Percentiles rank a stretch among this genome's conserved stretches.
These are phyloP conservation scores for Cyberlindnera maritima DNA, from an alignment of 805 yeast species.

Conservation along the genomic window DNA sequence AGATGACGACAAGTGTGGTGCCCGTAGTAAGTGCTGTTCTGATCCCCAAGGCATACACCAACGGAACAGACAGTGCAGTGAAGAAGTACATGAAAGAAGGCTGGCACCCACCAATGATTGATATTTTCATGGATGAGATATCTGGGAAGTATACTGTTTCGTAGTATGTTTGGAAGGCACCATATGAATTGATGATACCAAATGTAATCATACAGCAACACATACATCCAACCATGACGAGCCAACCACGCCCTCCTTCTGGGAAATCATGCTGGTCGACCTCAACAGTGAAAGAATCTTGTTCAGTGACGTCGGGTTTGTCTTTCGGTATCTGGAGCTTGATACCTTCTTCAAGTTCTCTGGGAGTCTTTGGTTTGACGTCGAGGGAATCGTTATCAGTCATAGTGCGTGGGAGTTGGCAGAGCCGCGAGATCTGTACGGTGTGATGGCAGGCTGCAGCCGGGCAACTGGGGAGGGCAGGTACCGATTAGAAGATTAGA, in stretches of 20 bases:
- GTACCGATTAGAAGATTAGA: no score
- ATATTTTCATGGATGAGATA: constrained; percentile 15
- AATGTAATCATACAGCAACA: constrained; percentile 17
- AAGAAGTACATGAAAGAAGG: constrained; percentile 19
- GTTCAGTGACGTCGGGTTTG: no score
- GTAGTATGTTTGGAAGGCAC: constrained; percentile 25
- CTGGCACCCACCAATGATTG: constrained; percentile 26
- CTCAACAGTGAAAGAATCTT: background rate
- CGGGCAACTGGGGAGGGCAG: no score
- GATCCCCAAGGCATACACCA: constrained; percentile 21
- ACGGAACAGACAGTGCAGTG: constrained; percentile 17
- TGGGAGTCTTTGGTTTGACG: no score
- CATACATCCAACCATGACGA: constrained; percentile 21
- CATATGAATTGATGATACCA: constrained; percentile 25
- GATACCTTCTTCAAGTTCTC: no score
- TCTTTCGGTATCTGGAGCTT: no score
- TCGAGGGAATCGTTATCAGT: no score
- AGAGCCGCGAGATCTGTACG: no score
- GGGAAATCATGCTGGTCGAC: constrained; percentile 12
- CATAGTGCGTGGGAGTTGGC: no score
- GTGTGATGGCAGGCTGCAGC: no score
- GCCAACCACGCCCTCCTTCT: constrained; percentile 25
- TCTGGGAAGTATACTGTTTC: constrained; percentile 21
- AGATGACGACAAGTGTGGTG: constrained; percentile 9
- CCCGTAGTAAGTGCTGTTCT: constrained; percentile 13